phyloP scores from a whole-genome alignment of 2,329 filamentous ascomycete genomes.

The Cladophialophora exuberans region DNA sequence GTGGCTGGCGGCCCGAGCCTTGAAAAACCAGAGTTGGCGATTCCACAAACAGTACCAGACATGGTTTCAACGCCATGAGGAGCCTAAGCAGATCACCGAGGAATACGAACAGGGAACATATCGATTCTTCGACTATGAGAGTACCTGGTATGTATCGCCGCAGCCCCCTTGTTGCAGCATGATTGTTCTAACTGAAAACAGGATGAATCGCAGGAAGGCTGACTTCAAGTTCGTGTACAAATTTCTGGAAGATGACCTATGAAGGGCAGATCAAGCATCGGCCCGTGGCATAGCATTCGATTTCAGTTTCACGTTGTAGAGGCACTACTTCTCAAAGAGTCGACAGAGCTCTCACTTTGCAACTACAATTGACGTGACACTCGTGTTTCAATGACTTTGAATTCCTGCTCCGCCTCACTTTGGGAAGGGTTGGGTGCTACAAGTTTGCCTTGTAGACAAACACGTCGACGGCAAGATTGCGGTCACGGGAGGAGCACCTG shows the following conservation, averaged over 20 bases:
- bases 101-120: slow-evolving; percentile 99
- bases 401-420: slow-evolving; percentile 1
- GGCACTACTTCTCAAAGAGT: slow-evolving; percentile 8
- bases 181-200: slow-evolving; percentile 44
- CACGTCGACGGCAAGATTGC: background rate
- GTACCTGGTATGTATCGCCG: slow-evolving; percentile 76
- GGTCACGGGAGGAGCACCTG: no score
- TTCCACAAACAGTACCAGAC: slow-evolving; percentile 99
- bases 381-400: slow-evolving; percentile 5
- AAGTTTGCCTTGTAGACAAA: slow-evolving; percentile 8
- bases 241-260: slow-evolving; percentile 92
- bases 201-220: slow-evolving; percentile 98
- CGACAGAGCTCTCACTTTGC: slow-evolving; percentile 13
- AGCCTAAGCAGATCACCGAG: slow-evolving; percentile 97
- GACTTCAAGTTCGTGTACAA: slow-evolving; percentile 99
- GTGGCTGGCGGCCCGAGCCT: slow-evolving; percentile 90
- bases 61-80: slow-evolving; percentile 98
- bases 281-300: slow-evolving; percentile 17
- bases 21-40: slow-evolving; percentile 97
- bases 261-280: slow-evolving; percentile 17
- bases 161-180: slow-evolving; percentile 25
- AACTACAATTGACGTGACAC: slow-evolving; percentile 6
- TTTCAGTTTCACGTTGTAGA: background rate
- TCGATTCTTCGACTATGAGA: slow-evolving; percentile 99
- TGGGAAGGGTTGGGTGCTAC: slow-evolving; percentile 5